phyloP scores from a whole-genome alignment of 2,329 filamentous ascomycete genomes.

The Sclerotinia trifoliorum region DNA sequence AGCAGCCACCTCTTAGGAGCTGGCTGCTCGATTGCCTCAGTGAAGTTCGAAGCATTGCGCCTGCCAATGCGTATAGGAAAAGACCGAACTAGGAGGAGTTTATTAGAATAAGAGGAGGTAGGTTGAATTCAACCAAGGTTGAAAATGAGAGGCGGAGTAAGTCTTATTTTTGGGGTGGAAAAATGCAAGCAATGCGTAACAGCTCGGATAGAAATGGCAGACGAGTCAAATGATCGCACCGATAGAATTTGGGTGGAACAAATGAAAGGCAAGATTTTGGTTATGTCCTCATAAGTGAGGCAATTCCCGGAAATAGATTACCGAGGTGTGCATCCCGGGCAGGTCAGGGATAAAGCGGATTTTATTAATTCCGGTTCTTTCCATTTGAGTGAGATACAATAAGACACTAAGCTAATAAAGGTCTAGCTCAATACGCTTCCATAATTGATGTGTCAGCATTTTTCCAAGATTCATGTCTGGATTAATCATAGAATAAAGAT shows the following conservation, averaged over 20 bases:
- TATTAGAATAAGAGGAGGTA: not conserved
- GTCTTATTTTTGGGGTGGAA: slow-evolving; percentile 39
- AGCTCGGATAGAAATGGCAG: slow-evolving; percentile 15
- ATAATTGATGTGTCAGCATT: slow-evolving; percentile 17
- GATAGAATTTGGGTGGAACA: slow-evolving; percentile 22
- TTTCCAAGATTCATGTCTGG: not conserved
- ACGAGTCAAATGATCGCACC: slow-evolving; percentile 23
- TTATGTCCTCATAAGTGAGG: slow-evolving; percentile 9
- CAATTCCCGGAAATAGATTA: not conserved
- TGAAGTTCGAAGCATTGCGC: slow-evolving; percentile 71
- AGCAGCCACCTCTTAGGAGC: slow-evolving; percentile 57
- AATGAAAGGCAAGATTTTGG: not conserved
- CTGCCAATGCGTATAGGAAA: slow-evolving; percentile 41
- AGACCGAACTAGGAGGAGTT: slow-evolving; percentile 7
- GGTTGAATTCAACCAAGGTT: slow-evolving; percentile 9
- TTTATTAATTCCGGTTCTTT: slow-evolving; percentile 16
- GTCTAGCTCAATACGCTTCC: fast-evolving
- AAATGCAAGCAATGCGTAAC: slow-evolving; percentile 20
- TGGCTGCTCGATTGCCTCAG: slow-evolving; percentile 63
- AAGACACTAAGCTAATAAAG: not conserved
- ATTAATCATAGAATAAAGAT: not conserved
- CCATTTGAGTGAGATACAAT: not conserved
- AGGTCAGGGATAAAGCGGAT: slow-evolving; percentile 1
- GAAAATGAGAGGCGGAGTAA: slow-evolving; percentile 50
- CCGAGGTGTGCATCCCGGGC: not conserved